Evolutionary conservation across 306 rosid genomes (phyloP).

Genomic region (Medicago ruthenica): DNA sequence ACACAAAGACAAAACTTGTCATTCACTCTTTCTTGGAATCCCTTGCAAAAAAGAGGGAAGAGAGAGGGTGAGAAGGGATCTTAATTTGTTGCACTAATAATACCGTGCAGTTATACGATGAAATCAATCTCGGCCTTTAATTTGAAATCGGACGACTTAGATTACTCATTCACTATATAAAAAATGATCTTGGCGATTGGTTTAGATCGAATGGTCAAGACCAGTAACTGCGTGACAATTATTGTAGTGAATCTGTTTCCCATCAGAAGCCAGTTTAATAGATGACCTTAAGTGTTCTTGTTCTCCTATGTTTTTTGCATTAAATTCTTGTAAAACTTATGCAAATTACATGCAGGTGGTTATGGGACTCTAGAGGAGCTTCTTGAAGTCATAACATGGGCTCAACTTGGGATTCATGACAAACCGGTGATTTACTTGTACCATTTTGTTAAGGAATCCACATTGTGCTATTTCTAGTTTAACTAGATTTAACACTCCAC

Average conservation of each 20-base stretch:
- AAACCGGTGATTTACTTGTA: slow-evolving; percentile 69
- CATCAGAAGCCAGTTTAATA: not conserved
- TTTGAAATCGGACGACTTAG: not conserved
- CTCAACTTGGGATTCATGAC: slow-evolving; percentile 98
- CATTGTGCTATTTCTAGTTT: slow-evolving; percentile 1
- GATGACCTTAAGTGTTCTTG: not conserved
- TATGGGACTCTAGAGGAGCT: slow-evolving; percentile 98
- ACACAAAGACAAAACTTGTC: slow-evolving; percentile 47
- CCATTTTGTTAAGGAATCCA: slow-evolving; percentile 13
- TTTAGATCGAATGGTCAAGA: not conserved
- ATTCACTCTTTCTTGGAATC: slow-evolving; percentile 41
- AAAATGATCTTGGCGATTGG: not conserved
- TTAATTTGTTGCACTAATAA: not conserved
- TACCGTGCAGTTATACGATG: not conserved
- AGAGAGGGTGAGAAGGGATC: not conserved
- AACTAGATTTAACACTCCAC: slow-evolving; percentile 30
- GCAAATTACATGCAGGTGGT: slow-evolving; percentile 69
- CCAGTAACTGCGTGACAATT: not conserved
- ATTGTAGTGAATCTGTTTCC: not conserved
- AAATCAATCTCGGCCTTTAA: not conserved
- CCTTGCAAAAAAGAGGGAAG: slow-evolving; percentile 35
- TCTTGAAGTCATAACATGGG: slow-evolving; percentile 99
- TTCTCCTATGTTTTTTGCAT: not conserved
- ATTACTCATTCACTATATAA: not conserved
- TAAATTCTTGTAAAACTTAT: slow-evolving; percentile 19